Base-by-base conservation (phyloP, 768 basidiomycete species). In the Leucosporidium yakuticum region DNA sequence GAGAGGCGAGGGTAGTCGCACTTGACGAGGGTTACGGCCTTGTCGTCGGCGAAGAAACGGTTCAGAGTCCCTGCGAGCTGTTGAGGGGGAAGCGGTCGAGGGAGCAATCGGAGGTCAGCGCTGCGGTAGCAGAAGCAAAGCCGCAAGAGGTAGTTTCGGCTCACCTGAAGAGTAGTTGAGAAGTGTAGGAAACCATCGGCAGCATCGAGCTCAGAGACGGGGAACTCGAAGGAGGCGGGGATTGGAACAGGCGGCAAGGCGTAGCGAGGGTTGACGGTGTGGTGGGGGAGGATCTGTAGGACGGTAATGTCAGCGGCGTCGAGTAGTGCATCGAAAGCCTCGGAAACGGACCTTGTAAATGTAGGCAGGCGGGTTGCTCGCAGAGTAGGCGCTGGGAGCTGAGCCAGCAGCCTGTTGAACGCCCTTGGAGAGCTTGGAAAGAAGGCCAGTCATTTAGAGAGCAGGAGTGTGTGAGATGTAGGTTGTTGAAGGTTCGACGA, bases 141-240 rank as follows among this genome's bases (percentile, higher is more conserved):
- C 11, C 8, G 8, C 3, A 15, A 15, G 8, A 44, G 39, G 6
- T 3, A 15, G 14, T 2, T 44, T 44, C 39, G 39, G 39, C 39
- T 44, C 17, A 76, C 71, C 56, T 77, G 77, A 27, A 64, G 53
- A 0, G 77, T 73, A 17, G 78, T 76, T 9, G 77, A 78, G 54
- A 78, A 65, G 71, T 80, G 79, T 23, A 80, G 69, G 73, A 76
- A 80, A 20, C 79, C 77, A 58, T 80, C 79, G 61, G 77, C 73
- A 4, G 71, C 69, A 57, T 79, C 78, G 6, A 79, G 71, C 27
- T 75, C 70, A 21, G 64, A 64, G 11, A 77, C 71, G 64, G 71
- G 67, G 63, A 79, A 77, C 19, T 67, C 65, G 64, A 78, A 62
- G 0, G 63, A 65, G 4, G 77, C 75, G 0, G 78, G 77, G 14